Base-by-base conservation (phyloP, 2,329 filamentous ascomycete species). In the Talaromyces sp. region DNA sequence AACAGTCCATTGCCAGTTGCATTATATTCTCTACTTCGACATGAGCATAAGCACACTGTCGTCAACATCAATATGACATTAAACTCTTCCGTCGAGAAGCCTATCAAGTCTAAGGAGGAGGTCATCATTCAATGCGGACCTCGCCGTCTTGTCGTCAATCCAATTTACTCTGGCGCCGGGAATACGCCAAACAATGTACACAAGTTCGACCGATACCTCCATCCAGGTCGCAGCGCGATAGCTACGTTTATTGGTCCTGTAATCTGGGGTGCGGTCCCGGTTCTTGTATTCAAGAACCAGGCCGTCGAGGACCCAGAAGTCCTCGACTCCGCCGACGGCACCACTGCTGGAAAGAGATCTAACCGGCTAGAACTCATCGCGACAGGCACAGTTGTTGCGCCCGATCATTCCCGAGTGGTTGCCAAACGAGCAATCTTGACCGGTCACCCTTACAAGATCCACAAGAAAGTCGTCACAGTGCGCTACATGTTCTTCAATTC, bases 401-500 rank as follows among this genome's bases (percentile, higher is more conserved):
- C 93, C 75, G 77, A 93, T 78, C 74, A 87, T 75, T 73, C 79
- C 57, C 89, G 95, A 45, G 90, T 99, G 64, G 88, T 99, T 66
- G 93, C 94, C 72, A 99, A 99, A 82, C 90, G 95, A 61, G 88
- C 96, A 71, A 91, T 98, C 69, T 84, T 99, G 65, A 97, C 95
- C 0, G 96, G 95, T 16, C 94, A 99, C 75, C 95, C 96, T 0
- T 97, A 92, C 85, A 97, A 99, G 82, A 99, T 99, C 77, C 92
- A 99, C 87, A 97, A 97, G 85, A 93, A 90, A 79, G 84, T 99
- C 27, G 95, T 99, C 66, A 99, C 96, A 0, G 89, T 99, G 56
- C 90, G 95, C 35, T 99, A 99, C 85, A 99, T 99, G 96, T 99
- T 99, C 85, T 99, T 99, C 87, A 96, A 94, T 82, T 84, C 90